Conservation (phyloP, 1,139 yeast genomes). For the Casaregolazyma suthepensis region DNA sequence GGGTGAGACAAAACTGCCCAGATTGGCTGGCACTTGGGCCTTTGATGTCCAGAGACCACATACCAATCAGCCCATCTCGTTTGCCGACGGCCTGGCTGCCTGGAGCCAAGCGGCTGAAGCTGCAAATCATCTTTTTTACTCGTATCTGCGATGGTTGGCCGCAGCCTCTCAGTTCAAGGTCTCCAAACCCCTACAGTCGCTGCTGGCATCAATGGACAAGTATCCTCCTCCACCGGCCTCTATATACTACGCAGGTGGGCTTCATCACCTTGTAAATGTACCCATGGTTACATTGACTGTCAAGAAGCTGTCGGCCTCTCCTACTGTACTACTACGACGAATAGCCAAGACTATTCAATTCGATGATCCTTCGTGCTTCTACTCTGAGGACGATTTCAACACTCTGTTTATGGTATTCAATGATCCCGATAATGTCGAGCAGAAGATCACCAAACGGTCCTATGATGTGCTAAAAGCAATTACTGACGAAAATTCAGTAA, state of each 20-base stretch:
- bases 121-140: slow-evolving; percentile 67
- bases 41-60: slow-evolving; percentile 43
- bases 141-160: slow-evolving; percentile 70
- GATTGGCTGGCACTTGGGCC: slow-evolving; percentile 88
- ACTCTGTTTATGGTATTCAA: slow-evolving; percentile 66
- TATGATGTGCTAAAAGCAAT: slow-evolving; percentile 57
- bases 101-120: slow-evolving; percentile 79
- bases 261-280: slow-evolving; percentile 42
- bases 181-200: slow-evolving; percentile 29
- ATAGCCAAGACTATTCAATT: slow-evolving; percentile 62
- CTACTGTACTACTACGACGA: slow-evolving; percentile 52
- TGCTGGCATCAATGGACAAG: slow-evolving; percentile 53
- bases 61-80: slow-evolving; percentile 32
- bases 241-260: slow-evolving; percentile 26
- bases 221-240: slow-evolving; percentile 29
- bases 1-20: slow-evolving; percentile 72
- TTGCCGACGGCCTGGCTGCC: slow-evolving; percentile 64
- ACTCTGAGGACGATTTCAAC: slow-evolving; percentile 73
- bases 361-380: slow-evolving; percentile 62
- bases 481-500: slow-evolving; percentile 24
- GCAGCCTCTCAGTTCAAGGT: slow-evolving; percentile 10
- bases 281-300: slow-evolving; percentile 67
- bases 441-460: slow-evolving; percentile 69
- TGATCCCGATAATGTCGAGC: slow-evolving; percentile 54
- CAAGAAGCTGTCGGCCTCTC: slow-evolving; percentile 54